Evolutionary conservation across 345 rosid species (phyloP), one percentile per base, ranked within the genome.

Genomic region (Hibiscus trionum): DNA sequence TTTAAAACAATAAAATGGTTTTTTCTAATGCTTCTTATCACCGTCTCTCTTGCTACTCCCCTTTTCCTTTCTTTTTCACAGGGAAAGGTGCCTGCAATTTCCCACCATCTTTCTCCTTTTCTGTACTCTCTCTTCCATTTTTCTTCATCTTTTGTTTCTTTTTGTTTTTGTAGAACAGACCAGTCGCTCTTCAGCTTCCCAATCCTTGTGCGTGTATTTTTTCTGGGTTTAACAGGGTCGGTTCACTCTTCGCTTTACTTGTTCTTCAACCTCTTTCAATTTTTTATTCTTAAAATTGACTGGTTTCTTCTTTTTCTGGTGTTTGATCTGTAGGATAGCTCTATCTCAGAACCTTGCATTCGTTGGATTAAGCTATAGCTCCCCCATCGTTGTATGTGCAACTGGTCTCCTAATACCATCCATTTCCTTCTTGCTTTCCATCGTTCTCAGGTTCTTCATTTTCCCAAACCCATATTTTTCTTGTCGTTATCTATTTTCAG

Each of bases 171-270:
- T 87, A 90, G 91, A 73, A 77, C 79, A 9, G 85, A 81, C 63
- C 77, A 81, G 31, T 72, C 88, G 8, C 61, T 71, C 80, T 80
- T 88, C 80, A 79, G 83, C 44, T 75, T 77, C 44, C 85, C 84
- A 35, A 86, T 86, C 27, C 60, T 86, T 17, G 26, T 84, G 77
- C 88, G 89, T 27, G 73, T 84, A 77, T 93, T 89, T 84, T 84
- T 93, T 73, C 47, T 90, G 80, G 95, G 96, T 64, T 81, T 90
- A 63, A 86, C 86, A 10, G 96, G 98, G 98, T 90, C 26, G 4
- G 88, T 75, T 52, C 60, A 49, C 66, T 77, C 64, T 73, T 66
- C 9, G 10, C 47, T 11, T 42, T 35, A 35, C 39, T 35, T 42
- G 46, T 42, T 42, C 42, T 37, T 42, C 47, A 42, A 42, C 47